Percentiles rank a stretch among this genome's conserved stretches.
Evolutionary conservation across 371 early-diverging fungal genomes (phyloP).

Genomic region (Chytridiales sp.): DNA sequence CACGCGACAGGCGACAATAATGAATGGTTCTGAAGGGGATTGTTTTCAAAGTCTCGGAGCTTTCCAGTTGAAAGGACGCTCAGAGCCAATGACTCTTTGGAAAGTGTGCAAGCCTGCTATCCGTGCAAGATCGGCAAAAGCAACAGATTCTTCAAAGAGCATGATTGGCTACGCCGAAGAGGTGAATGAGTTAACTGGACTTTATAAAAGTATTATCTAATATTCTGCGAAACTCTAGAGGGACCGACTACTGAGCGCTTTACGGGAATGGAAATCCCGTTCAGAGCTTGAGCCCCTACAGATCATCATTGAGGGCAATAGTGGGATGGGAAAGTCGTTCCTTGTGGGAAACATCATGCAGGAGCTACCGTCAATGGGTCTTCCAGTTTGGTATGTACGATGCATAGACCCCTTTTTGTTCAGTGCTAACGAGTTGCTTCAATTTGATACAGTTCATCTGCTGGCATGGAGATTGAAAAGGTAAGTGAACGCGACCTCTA

Average conservation of each 20-base stretch:
- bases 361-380: too few species aligned
- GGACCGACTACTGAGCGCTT: neutral
- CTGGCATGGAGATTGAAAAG: slow-evolving; percentile 11
- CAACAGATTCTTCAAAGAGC: slow-evolving; percentile 7
- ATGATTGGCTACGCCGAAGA: slow-evolving; percentile 20
- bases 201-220: too few species aligned
- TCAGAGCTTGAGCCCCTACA: neutral
- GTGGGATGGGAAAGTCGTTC: slow-evolving; percentile 25
- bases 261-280: slow-evolving; percentile 6
- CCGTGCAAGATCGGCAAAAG: too few species aligned
- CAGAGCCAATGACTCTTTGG: slow-evolving; percentile 20
- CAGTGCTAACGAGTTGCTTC: neutral
- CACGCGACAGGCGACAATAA: slow-evolving; percentile 15
- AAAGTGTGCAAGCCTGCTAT: too few species aligned
- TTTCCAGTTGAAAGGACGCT: slow-evolving; percentile 17
- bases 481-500: too few species aligned
- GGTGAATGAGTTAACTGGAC: slow-evolving; percentile 6
- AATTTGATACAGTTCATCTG: neutral
- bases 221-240: neutral
- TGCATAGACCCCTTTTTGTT: neutral
- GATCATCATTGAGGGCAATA: slow-evolving; percentile 17
- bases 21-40: slow-evolving; percentile 15
- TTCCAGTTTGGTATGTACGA: slow-evolving; percentile 4
- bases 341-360: slow-evolving; percentile 11
- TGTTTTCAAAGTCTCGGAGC: slow-evolving; percentile 14